Evolutionary conservation across 2,329 filamentous ascomycete genomes (phyloP), one percentile per base, ranked within the genome.

Genomic region (Cladobotryum protrusum): DNA sequence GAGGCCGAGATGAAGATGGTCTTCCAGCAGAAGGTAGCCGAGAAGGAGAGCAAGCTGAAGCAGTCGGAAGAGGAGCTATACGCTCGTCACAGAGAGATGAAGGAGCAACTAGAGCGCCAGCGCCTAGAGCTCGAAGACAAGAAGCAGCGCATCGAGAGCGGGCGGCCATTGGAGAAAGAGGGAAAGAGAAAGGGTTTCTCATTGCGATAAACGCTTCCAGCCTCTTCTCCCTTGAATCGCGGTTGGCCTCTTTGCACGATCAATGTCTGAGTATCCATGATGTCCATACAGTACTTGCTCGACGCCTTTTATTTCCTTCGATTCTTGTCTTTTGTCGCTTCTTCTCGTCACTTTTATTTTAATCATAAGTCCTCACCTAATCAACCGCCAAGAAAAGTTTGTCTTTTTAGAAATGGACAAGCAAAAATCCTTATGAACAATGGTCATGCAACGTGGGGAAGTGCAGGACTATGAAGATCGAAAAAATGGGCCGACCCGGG

Each of bases 1-100:
- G 93, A 99, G 74, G 85, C 90, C 66, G 93, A 99, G 74, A 99
- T 99, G 93, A 99, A 99, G 89, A 96, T 96, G 89, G 93, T 99
- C 61, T 99, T 99, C 89, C 93, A 97, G 72, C 93, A 99, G 72
- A 99, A 99, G 86, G 93, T 99, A 32, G 85, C 89, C 59, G 93
- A 99, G 74, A 99, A 99, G 80, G 93, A 99, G 76, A 96, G 89
- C 82, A 99, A 99, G 77, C 79, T 99, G 70, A 95, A 95, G 78
- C 93, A 97, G 77, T 96, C 90, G 79, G 93, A 99, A 73, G 93
- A 99, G 72, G 93, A 99, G 79, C 78, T 99, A 52, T 97, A 97
- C 67, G 91, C 93, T 59, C 87, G 93, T 63, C 93, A 99, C 78
- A 86, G 92, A 68, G 93, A 99, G 78, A 99, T 99, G 93, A 99